Percentiles rank a stretch among this genome's conserved stretches.
These are phyloP conservation scores for Scheffersomyces stambukii DNA, from an alignment of 1,139 yeast species.

Conservation along the genomic window DNA sequence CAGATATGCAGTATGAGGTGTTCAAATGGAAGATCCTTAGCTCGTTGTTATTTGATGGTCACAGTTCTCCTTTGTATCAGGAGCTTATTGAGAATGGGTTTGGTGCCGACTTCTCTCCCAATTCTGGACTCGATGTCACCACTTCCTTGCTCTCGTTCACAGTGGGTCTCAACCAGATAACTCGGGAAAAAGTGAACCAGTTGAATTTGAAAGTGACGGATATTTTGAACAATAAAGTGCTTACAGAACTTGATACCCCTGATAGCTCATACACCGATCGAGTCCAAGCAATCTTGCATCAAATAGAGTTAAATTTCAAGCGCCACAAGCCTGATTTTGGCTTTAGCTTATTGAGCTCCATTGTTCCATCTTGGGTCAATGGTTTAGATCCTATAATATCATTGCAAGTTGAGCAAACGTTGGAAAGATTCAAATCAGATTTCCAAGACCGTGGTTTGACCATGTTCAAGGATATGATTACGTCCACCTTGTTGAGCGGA, in stretches of 20 bases:
- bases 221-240: slow-evolving; percentile 31
- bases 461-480: slow-evolving; percentile 56
- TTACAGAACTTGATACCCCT: slow-evolving; percentile 36
- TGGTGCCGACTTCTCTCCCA: slow-evolving; percentile 84
- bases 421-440: slow-evolving; percentile 58
- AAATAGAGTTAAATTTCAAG: slow-evolving; percentile 76
- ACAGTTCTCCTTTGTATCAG: slow-evolving; percentile 85
- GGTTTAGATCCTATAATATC: slow-evolving; percentile 65
- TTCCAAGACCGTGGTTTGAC: slow-evolving; percentile 49
- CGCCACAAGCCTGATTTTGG: slow-evolving; percentile 93
- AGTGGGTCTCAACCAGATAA: slow-evolving; percentile 78
- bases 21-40: slow-evolving; percentile 73
- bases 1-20: slow-evolving; percentile 48
- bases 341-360: slow-evolving; percentile 63
- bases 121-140: slow-evolving; percentile 82
- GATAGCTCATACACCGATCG: slow-evolving; percentile 56
- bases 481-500: slow-evolving; percentile 43
- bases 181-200: slow-evolving; percentile 42
- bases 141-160: slow-evolving; percentile 78
- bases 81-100: slow-evolving; percentile 76
- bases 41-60: slow-evolving; percentile 81
- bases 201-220: slow-evolving; percentile 44
- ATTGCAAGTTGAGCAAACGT: slow-evolving; percentile 60
- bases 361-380: slow-evolving; percentile 84
- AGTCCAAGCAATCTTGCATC: slow-evolving; percentile 82